Evolutionary conservation across 2,329 filamentous ascomycete genomes (phyloP).

Genomic region (Epichloe uncinata): DNA sequence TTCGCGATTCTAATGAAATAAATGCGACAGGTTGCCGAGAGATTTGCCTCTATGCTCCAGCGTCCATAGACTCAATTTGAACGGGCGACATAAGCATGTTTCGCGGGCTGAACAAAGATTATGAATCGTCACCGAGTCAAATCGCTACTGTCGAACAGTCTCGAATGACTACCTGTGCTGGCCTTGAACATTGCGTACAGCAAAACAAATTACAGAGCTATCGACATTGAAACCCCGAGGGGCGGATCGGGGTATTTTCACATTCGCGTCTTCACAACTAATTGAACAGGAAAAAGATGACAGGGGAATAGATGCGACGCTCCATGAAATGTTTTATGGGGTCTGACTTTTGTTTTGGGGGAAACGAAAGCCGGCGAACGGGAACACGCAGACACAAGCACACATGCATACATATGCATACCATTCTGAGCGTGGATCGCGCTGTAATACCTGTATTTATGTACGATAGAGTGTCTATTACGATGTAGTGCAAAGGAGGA

Average conservation of each 20-base stretch:
- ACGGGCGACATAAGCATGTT: background rate
- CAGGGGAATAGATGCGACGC: constrained; percentile 8
- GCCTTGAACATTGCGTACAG: background rate
- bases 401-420: background rate
- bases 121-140: background rate
- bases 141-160: background rate
- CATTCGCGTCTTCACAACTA: background rate
- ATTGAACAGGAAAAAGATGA: background rate
- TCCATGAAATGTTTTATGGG: background rate
- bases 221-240: background rate
- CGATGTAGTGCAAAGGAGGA: constrained; percentile 9
- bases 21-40: constrained; percentile 21
- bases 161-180: background rate
- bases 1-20: constrained; percentile 4
- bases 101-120: background rate
- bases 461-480: constrained; percentile 21
- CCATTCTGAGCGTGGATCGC: constrained; percentile 6
- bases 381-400: background rate
- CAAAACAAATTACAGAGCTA: background rate
- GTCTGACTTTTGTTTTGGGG: constrained; percentile 13
- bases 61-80: constrained; percentile 13
- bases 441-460: constrained; percentile 24
- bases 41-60: constrained; percentile 23
- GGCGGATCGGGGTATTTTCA: background rate
- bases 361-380: constrained; percentile 9